Percentiles rank a stretch among this genome's conserved stretches.
These are phyloP conservation scores for Leersia perrieri DNA, from an alignment of 176 grass and related monocot genomes.

Conservation along the genomic window DNA sequence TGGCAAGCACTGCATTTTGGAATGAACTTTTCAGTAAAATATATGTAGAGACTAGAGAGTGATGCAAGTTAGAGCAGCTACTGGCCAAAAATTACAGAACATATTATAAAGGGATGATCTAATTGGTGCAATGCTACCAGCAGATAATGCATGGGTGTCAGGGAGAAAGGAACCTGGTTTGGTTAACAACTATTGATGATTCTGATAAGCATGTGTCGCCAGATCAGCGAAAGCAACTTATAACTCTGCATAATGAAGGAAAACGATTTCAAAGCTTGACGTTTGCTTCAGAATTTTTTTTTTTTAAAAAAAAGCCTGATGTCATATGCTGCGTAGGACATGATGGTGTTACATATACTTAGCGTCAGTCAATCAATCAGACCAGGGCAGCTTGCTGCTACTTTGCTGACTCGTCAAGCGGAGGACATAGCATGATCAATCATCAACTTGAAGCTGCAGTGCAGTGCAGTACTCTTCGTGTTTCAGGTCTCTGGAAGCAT, in stretches of 20 bases:
- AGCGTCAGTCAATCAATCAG: not conserved
- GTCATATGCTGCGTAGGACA: not conserved
- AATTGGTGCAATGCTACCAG: not conserved
- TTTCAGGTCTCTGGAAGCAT: not conserved
- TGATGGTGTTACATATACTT: not conserved
- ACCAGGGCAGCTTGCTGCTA: not conserved
- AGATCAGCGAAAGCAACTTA: slow-evolving; percentile 20
- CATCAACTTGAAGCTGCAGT: not conserved
- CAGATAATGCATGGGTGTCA: not conserved
- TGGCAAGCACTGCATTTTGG: not conserved
- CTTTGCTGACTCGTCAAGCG: slow-evolving; percentile 4
- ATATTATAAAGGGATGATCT: slow-evolving; percentile 8
- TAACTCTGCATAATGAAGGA: not conserved
- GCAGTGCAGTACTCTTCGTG: not conserved
- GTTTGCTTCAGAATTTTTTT: not conserved
- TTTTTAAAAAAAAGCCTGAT: not conserved
- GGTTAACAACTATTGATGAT: not conserved
- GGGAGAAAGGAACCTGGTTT: slow-evolving; percentile 11
- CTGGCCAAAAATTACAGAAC: not conserved
- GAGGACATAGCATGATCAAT: not conserved
- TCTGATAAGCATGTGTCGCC: slow-evolving; percentile 4
- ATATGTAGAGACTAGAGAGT: not conserved
- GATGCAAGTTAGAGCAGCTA: not conserved
- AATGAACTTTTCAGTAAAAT: not conserved
- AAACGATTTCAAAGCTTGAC: not conserved